phyloP scores from a whole-genome alignment of 257 asterid species.

The Gentiana macrophylla region DNA sequence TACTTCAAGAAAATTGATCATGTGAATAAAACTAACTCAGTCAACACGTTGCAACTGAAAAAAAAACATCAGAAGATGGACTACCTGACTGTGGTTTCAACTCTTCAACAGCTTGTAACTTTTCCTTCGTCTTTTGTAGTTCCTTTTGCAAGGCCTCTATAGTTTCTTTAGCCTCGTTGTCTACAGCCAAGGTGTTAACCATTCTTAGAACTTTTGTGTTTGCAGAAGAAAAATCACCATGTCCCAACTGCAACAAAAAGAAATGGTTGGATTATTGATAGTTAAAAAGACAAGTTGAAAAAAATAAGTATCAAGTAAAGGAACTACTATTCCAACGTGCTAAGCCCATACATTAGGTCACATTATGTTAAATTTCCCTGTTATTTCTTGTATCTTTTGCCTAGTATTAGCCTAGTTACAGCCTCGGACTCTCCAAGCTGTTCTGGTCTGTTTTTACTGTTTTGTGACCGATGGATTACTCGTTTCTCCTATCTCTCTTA shows the following conservation, averaged over 20 bases:
- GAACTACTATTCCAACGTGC: neutral
- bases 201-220: constrained; percentile 89
- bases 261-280: neutral
- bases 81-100: constrained; percentile 81
- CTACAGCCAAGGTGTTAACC: constrained; percentile 89
- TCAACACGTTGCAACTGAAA: no score
- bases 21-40: no score
- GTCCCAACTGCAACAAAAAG: constrained; percentile 67
- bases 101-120: constrained; percentile 90
- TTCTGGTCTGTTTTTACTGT: no score
- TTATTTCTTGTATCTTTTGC: no score
- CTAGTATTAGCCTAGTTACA: no score
- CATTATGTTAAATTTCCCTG: no score
- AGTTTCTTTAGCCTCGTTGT: constrained; percentile 87
- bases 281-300: neutral
- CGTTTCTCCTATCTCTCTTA: no score
- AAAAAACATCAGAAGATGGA: constrained; percentile 7
- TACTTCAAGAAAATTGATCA: no score
- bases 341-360: no score
- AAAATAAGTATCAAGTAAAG: neutral
- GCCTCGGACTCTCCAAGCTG: no score
- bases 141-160: constrained; percentile 93
- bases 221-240: constrained; percentile 90
- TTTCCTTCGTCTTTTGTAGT: constrained; percentile 84
- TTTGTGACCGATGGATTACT: no score